Base-by-base conservation (phyloP, 805 yeast species). In the Candida palmyrensis region DNA sequence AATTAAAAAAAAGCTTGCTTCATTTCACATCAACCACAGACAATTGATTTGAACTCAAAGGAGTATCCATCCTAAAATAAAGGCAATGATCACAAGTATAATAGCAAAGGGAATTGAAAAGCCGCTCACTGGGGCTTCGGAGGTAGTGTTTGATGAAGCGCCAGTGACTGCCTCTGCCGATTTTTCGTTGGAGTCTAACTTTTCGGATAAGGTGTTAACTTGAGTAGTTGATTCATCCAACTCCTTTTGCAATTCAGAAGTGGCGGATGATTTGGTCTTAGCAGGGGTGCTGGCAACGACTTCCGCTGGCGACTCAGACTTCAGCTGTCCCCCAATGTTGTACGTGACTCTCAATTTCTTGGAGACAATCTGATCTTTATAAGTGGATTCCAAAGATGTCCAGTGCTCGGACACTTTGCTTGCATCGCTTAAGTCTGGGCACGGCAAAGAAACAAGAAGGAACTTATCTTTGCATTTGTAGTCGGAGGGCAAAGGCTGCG, bases 381-480 rank as follows among this genome's bases (percentile, higher is more conserved):
- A 68, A 53, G 70, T 71, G 22, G 72, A 54, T 55, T 82, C 89
- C 53, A 87, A 70, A 35, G 71, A 64, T n/a, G 82, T 51, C 96
- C 96, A 88, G 48, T 73, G 61, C 30, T 79, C 81, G 31, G 85
- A 73, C 32, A 85, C 81, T 46, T 57, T 67, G 18, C 71, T 51
- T 27, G 73, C 65, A 33, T 76, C 78, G 40, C 72, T 72, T 40
- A 75, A 57, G 36, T 69, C 73, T 12, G 82, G 78, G 40, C 87
- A 76, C 30, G 96, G 94, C 44, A 88, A 71, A 18, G 94, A 77
- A 46, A 89, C 89, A 39, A 92, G 79, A 51, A 90, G 75, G 58
- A 92, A 92, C 66, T 92, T 92, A 63, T 92, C 97, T 57, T 80
- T 83, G 62, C 95, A 83, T 60, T 80, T 82, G 62, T 72, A 77